Evolutionary conservation across 1,284 basidiomycete genomes (phyloP).

Genomic region (Tylopilus sp.): DNA sequence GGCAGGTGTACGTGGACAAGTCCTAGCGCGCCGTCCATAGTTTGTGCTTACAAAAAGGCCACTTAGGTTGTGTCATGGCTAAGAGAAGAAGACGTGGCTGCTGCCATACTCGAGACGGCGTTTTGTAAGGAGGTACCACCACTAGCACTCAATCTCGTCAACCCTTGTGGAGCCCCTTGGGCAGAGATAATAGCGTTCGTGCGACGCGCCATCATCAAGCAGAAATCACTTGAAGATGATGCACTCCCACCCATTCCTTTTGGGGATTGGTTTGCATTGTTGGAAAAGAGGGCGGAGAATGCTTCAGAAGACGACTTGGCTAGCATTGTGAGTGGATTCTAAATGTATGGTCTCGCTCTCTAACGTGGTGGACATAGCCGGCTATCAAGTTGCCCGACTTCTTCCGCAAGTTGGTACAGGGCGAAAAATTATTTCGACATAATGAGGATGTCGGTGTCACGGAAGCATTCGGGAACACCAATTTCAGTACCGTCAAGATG

Average conservation of each 20-base stretch:
- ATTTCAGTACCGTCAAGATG: no score
- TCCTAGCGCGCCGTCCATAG: no score
- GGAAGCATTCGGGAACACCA: no score
- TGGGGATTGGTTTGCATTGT: slow-evolving; percentile 33
- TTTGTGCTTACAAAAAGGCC: neutral
- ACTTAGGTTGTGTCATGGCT: slow-evolving; percentile 36
- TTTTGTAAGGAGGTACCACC: slow-evolving; percentile 18
- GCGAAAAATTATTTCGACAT: neutral
- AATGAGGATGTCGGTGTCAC: no score
- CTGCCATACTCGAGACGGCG: slow-evolving; percentile 29
- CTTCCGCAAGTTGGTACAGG: slow-evolving; percentile 16
- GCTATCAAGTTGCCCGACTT: slow-evolving; percentile 31
- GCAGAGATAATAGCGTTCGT: slow-evolving; percentile 23
- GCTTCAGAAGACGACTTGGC: slow-evolving; percentile 26
- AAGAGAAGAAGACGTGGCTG: slow-evolving; percentile 30
- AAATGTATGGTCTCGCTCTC: no score
- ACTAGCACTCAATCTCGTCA: slow-evolving; percentile 33
- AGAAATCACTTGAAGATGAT: slow-evolving; percentile 8
- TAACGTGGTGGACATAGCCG: slow-evolving; percentile 10
- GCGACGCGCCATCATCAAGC: slow-evolving; percentile 11
- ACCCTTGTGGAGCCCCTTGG: slow-evolving; percentile 35
- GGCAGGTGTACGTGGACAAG: slow-evolving; percentile 33
- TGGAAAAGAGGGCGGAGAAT: slow-evolving; percentile 31
- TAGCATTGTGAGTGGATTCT: slow-evolving; percentile 32
- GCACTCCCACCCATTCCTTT: slow-evolving; percentile 35